phyloP scores from a whole-genome alignment of 2,329 filamentous ascomycete species.

The Verticillium tricorpus region DNA sequence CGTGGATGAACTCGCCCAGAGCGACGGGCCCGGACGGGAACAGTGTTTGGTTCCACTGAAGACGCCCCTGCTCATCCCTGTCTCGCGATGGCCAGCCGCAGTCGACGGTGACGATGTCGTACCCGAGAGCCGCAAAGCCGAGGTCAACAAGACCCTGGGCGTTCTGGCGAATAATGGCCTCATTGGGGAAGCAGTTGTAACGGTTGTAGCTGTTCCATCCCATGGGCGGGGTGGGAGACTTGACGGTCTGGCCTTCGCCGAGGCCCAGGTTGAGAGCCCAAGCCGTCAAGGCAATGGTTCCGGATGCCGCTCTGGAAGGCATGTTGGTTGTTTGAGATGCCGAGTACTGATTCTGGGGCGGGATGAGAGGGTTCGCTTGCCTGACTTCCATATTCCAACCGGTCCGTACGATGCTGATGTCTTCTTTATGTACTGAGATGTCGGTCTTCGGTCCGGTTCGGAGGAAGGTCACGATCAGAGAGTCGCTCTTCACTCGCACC shows the following conservation, averaged over 20 bases:
- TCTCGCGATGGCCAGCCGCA: constrained; percentile 49
- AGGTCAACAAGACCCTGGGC: constrained; percentile 48
- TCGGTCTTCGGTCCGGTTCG: not conserved
- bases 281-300: not conserved
- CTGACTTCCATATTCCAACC: not conserved
- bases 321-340: not conserved
- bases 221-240: constrained; percentile 34
- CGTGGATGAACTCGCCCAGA: constrained; percentile 44
- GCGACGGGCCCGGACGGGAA: constrained; percentile 48
- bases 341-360: not conserved
- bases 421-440: not conserved
- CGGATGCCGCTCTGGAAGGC: not conserved
- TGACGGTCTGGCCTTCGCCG: constrained; percentile 10
- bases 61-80: constrained; percentile 35
- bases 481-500: not conserved
- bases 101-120: constrained; percentile 51
- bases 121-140: constrained; percentile 47
- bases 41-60: constrained; percentile 43
- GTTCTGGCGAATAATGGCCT: constrained; percentile 44
- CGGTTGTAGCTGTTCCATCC: constrained; percentile 59
- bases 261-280: constrained; percentile 4
- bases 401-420: not conserved
- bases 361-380: not conserved
- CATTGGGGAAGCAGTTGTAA: constrained; percentile 44
- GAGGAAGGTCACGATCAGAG: not conserved